These are phyloP conservation scores for Stagonosporopsis cucurbitacearum DNA, from an alignment of 2,329 filamentous ascomycete genomes.

Conservation along the genomic window DNA sequence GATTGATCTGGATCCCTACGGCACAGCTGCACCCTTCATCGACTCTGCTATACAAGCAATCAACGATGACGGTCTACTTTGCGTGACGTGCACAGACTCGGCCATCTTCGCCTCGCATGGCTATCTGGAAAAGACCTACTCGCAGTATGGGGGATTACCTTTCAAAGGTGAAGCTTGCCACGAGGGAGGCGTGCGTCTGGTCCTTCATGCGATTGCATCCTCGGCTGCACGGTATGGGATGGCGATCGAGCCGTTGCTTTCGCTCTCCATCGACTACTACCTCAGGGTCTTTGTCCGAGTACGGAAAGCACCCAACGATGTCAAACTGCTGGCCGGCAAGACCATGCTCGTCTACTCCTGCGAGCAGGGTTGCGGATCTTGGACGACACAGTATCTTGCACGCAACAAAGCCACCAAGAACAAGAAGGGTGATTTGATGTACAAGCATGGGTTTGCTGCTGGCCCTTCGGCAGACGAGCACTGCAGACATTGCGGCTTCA, in stretches of 20 bases:
- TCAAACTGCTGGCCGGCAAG: slow-evolving; percentile 89
- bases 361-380: slow-evolving; percentile 88
- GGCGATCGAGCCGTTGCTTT: slow-evolving; percentile 87
- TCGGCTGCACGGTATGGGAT: slow-evolving; percentile 86
- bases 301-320: slow-evolving; percentile 77
- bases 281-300: slow-evolving; percentile 86
- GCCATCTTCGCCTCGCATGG: slow-evolving; percentile 93
- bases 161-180: slow-evolving; percentile 86
- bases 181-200: slow-evolving; percentile 85
- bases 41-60: slow-evolving; percentile 89
- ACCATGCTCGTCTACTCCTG: slow-evolving; percentile 94
- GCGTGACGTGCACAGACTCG: slow-evolving; percentile 95
- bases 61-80: slow-evolving; percentile 86
- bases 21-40: slow-evolving; percentile 89
- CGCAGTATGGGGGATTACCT: slow-evolving; percentile 90
- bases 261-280: slow-evolving; percentile 96
- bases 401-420: slow-evolving; percentile 70
- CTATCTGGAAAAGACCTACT: slow-evolving; percentile 92
- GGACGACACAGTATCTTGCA: slow-evolving; percentile 80
- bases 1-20: slow-evolving; percentile 95
- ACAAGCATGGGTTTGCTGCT: slow-evolving; percentile 78
- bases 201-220: slow-evolving; percentile 80
- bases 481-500: slow-evolving; percentile 85
- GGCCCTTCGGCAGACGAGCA: slow-evolving; percentile 70
- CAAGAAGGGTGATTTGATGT: slow-evolving; percentile 72